phyloP scores from a whole-genome alignment of 805 yeast species.

The Wickerhamomyces tratensis region DNA sequence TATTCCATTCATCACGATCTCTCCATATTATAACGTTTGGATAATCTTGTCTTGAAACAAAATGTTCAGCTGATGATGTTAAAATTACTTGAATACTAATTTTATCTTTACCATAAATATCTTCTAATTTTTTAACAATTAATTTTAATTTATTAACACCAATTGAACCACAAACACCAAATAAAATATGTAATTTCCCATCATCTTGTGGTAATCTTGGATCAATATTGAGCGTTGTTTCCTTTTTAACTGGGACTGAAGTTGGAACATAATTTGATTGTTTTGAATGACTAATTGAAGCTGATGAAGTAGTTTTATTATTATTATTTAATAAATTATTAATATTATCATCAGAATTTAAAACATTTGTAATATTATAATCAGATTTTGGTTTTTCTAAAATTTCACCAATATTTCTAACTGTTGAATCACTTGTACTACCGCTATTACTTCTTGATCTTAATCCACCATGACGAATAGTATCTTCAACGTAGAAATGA shows the following conservation, averaged over 20 bases:
- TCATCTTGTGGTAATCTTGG: conserved; percentile 70
- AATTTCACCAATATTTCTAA: conserved; percentile 6
- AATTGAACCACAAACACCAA: conserved; percentile 86
- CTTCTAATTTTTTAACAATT: conserved; percentile 73
- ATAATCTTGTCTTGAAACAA: conserved; percentile 43
- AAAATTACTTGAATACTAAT: conserved; percentile 80
- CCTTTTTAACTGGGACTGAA: conserved; percentile 17
- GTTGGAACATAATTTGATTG: conserved; percentile 6
- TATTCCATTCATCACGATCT: conserved; percentile 89
- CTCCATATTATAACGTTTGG: conserved; percentile 81
- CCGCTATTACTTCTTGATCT: conserved; percentile 22
- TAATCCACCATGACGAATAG: conserved; percentile 39
- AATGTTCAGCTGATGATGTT: conserved; percentile 81
- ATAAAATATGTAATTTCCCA: conserved; percentile 74
- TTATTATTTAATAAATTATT: neutral
- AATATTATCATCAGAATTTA: neutral
- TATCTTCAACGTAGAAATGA: conserved; percentile 65
- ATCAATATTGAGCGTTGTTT: conserved; percentile 44
- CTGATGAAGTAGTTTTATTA: neutral
- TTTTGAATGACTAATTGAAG: conserved; percentile 7
- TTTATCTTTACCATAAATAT: conserved; percentile 63
- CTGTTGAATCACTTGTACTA: conserved; percentile 8
- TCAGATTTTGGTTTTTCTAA: neutral
- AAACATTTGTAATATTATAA: neutral
- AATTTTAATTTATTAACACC: conserved; percentile 74